Evolutionary conservation across 148 eudicot genomes (phyloP).

Genomic region (Camellia sinensis): DNA sequence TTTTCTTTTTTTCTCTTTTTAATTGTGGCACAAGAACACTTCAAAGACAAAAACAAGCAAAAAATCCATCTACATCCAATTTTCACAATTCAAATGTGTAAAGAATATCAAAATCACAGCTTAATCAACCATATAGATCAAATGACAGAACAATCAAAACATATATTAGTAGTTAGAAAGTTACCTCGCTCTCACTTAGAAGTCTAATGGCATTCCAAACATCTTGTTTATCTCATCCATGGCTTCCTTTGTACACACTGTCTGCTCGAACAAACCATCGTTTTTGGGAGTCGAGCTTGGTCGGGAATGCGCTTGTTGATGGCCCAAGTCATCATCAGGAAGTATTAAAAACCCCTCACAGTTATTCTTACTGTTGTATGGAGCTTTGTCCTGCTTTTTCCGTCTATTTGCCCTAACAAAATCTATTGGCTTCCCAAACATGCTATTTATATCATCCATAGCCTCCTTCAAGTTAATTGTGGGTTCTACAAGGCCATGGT

Average conservation of each 20-base stretch:
- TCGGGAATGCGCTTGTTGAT: conserved; percentile 22
- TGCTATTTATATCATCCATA: conserved; percentile 73
- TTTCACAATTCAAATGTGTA: neutral
- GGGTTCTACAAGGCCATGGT: conserved; percentile 35
- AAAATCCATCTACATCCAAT: neutral
- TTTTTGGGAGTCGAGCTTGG: conserved; percentile 39
- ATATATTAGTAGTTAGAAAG: conserved; percentile 10
- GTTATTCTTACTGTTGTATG: conserved; percentile 30
- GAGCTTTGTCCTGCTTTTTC: conserved; percentile 48
- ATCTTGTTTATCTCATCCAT: conserved; percentile 75
- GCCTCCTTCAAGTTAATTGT: conserved; percentile 27
- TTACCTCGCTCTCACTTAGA: conserved; percentile 31
- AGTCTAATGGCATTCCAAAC: conserved; percentile 77
- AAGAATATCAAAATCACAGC: conserved; percentile 8
- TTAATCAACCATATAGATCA: neutral
- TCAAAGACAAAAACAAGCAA: neutral
- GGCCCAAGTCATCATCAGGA: conserved; percentile 59
- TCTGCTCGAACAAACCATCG: conserved; percentile 74
- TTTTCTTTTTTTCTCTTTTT: neutral
- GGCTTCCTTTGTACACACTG: conserved; percentile 84
- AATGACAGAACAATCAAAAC: neutral
- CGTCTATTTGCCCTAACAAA: conserved; percentile 64
- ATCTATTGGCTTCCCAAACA: conserved; percentile 97
- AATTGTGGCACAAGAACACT: neutral
- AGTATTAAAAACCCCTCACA: conserved; percentile 64